These are phyloP conservation scores for Aspergillus sp. DNA, from an alignment of 2,329 filamentous ascomycete genomes.

Conservation along the genomic window DNA sequence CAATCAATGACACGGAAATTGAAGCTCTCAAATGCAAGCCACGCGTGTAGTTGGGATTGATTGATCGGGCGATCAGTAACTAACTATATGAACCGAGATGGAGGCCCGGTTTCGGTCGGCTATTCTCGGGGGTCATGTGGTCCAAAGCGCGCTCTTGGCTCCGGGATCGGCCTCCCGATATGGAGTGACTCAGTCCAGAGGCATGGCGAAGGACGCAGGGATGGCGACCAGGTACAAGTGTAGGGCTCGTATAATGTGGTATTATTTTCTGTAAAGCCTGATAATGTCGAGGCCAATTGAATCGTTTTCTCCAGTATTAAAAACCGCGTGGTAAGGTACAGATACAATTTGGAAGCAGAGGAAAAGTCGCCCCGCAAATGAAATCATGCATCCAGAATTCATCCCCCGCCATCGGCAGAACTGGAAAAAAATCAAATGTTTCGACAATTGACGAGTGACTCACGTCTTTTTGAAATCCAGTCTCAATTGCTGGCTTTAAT, in stretches of 20 bases:
- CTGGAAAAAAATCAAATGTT: slow-evolving; percentile 3
- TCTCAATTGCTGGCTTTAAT: slow-evolving; percentile 10
- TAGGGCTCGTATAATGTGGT: not conserved
- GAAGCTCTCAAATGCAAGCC: too few species aligned
- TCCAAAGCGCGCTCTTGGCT: not conserved
- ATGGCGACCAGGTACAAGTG: not conserved
- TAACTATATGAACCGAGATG: not conserved
- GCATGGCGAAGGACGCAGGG: not conserved
- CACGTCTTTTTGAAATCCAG: slow-evolving; percentile 10
- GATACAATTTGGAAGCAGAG: not conserved
- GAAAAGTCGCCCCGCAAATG: not conserved
- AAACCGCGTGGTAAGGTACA: not conserved
- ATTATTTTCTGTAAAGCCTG: not conserved
- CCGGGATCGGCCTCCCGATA: not conserved
- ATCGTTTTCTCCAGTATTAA: not conserved
- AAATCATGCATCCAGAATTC: not conserved
- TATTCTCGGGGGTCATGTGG: not conserved
- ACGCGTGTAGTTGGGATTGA: too few species aligned
- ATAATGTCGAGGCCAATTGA: not conserved
- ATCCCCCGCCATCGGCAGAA: slow-evolving; percentile 8
- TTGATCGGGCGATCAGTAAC: too few species aligned
- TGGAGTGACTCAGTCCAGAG: not conserved
- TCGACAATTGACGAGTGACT: slow-evolving; percentile 10
- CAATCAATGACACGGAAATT: too few species aligned
- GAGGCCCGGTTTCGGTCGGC: not conserved